Evolutionary conservation across 192 early-diverging fungal genomes (phyloP), one percentile per base, ranked within the genome.

Genomic region (Podila horticola): DNA sequence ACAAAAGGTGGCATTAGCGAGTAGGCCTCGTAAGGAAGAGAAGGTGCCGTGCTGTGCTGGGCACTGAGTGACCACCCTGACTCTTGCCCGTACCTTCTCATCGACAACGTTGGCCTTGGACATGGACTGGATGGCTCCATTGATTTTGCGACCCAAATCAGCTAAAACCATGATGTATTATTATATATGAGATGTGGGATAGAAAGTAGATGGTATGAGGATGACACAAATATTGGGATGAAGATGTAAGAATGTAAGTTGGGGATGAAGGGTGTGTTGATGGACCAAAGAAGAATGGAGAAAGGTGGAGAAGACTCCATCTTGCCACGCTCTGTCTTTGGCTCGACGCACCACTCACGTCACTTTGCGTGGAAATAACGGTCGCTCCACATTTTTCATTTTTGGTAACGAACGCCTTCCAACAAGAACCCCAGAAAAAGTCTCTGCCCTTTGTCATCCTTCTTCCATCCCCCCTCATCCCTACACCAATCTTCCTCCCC

Each of bases 71-170:
- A 45, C 15, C 11, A 45, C 41, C 6, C 22, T 55, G 50, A 19
- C 64, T 8, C 7, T 50, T 28, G 31, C 26, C 58, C 58, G 70
- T 84, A 93, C 91, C 84, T 94, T 91, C 68, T 95, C 92, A 86
- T 98, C 97, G 68, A 98, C 94, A 52, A 95, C 94, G n/a, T 93
- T 86, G 62, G 91, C 93, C 64, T 88, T 91, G 61, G 93, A 93
- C 72, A 98, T 89, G 58, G 90, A 85, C 74, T 89, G 86, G 59
- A 98, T 86, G 15, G 97, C 95, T 61, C 87, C 70, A 77, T 95
- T 95, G 85, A 98, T 95, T 67, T 93, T 93, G 34, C 91, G 86
- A 31, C 96, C 97, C 38, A 98, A 90, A 87, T 98, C 97, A 36
- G 93, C 93, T 79, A 96, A 90, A 74, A 97, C 94, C 94, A 95